These are phyloP conservation scores for Solanum piurae DNA, from an alignment of 257 asterid species.

Conservation along the genomic window DNA sequence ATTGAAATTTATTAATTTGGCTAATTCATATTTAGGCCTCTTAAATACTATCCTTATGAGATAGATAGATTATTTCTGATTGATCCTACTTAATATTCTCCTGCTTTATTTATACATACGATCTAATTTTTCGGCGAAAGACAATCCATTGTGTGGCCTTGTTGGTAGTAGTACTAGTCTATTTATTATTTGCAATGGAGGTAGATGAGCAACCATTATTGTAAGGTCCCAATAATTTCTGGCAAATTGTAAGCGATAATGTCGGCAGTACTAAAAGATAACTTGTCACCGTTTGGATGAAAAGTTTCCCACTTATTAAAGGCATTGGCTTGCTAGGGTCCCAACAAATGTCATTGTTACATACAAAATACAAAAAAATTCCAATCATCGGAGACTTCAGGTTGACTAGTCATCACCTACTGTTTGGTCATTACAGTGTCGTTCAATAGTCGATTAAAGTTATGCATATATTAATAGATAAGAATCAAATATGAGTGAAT, in stretches of 20 bases:
- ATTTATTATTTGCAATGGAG: background rate
- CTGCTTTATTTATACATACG: background rate
- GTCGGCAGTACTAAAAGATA: background rate
- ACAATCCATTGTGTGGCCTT: background rate
- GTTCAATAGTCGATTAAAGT: too few species aligned
- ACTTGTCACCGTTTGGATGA: background rate
- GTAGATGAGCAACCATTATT: background rate
- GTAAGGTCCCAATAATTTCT: background rate
- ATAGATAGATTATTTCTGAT: accelerated
- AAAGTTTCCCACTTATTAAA: background rate
- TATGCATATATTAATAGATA: too few species aligned
- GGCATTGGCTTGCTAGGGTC: background rate
- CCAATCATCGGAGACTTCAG: background rate
- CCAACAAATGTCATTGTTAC: background rate
- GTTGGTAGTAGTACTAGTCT: background rate
- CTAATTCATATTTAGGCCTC: background rate
- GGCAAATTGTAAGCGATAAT: background rate
- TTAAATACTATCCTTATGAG: too few species aligned
- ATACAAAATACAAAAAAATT: background rate
- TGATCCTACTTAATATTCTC: background rate
- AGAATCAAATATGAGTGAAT: too few species aligned
- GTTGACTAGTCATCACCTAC: background rate
- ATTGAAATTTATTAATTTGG: too few species aligned
- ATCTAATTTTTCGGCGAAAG: background rate
- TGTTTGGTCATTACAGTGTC: background rate